Conservation (phyloP, 2,329 filamentous ascomycete species). For the Verticillium tricorpus region DNA sequence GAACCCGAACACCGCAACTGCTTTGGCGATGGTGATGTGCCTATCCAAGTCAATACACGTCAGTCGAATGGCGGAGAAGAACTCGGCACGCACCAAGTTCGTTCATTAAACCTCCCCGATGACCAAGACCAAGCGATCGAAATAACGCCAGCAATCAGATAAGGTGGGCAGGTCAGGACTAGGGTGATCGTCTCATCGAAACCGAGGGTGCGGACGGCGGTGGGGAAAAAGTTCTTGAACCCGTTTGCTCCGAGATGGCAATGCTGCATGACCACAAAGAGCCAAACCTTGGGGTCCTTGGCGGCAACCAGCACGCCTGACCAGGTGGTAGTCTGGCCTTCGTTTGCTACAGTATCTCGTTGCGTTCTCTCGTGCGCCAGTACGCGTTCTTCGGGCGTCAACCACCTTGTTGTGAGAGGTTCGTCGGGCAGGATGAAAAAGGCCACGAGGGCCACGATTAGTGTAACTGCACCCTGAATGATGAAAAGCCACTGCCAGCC, state of each 20-base stretch:
- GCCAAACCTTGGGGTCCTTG: conserved; percentile 37
- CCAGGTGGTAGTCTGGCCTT: conserved; percentile 21
- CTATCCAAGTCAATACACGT: neutral
- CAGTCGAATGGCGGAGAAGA: neutral
- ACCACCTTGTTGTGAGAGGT: conserved; percentile 30
- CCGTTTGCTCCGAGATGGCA: conserved; percentile 30
- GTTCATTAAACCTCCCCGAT: conserved; percentile 7
- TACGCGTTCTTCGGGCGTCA: conserved; percentile 29
- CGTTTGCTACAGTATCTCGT: conserved; percentile 19
- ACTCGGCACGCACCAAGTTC: conserved; percentile 4
- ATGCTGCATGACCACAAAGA: conserved; percentile 43
- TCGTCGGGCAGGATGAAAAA: conserved; percentile 17
- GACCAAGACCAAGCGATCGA: conserved; percentile 29
- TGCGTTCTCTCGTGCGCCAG: conserved; percentile 35
- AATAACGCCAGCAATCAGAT: conserved; percentile 31
- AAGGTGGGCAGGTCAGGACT: conserved; percentile 38
- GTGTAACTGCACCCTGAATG: conserved; percentile 13
- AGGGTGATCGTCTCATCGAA: conserved; percentile 36
- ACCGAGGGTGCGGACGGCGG: conserved; percentile 24
- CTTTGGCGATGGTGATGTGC: conserved; percentile 6
- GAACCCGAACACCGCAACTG: conserved; percentile 10
- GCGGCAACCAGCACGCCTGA: conserved; percentile 35
- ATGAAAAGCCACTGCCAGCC: conserved; percentile 23
- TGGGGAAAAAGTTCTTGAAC: conserved; percentile 26
- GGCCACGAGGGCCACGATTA: conserved; percentile 8